A percentile compares a stretch with the other conserved stretches of the same genome.
These are phyloP conservation scores for Globisporangium lucens DNA, from an alignment of 352 stramenopile genomes.

Conservation along the genomic window DNA sequence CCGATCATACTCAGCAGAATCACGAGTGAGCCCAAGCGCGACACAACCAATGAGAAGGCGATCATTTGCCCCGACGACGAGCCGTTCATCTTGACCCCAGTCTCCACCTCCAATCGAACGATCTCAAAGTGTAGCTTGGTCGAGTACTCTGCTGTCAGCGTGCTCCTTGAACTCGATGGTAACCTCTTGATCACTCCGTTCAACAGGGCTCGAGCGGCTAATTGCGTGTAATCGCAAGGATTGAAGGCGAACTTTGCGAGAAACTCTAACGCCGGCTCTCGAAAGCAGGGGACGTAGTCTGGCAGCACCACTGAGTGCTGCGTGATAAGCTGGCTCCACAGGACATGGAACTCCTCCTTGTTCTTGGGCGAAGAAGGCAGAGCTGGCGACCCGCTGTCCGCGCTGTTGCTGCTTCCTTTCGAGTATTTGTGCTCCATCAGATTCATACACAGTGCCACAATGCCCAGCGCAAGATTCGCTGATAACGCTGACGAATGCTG, in stretches of 20 bases:
- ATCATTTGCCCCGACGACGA: slow-evolving; percentile 18
- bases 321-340: slow-evolving; percentile 86
- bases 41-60: slow-evolving; percentile 42
- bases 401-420: slow-evolving; percentile 15
- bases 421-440: slow-evolving; percentile 80
- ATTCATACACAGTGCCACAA: slow-evolving; percentile 79
- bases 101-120: slow-evolving; percentile 64
- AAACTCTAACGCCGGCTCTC: slow-evolving; percentile 68
- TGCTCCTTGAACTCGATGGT: slow-evolving; percentile 32
- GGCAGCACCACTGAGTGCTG: slow-evolving; percentile 80
- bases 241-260: slow-evolving; percentile 78
- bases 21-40: slow-evolving; percentile 65
- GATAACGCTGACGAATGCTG: slow-evolving; percentile 72
- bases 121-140: slow-evolving; percentile 80
- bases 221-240: slow-evolving; percentile 68
- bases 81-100: slow-evolving; percentile 36
- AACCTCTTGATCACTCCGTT: slow-evolving; percentile 79
- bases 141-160: slow-evolving; percentile 69
- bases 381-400: slow-evolving; percentile 3
- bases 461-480: slow-evolving; percentile 58
- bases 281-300: slow-evolving; percentile 62
- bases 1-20: slow-evolving; percentile 83
- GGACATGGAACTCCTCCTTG: slow-evolving; percentile 81
- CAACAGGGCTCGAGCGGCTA: slow-evolving; percentile 66
- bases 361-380: slow-evolving; percentile 44